These are phyloP conservation scores for Xylariaceae sp. DNA, from an alignment of 2,329 filamentous ascomycete species.

Conservation along the genomic window DNA sequence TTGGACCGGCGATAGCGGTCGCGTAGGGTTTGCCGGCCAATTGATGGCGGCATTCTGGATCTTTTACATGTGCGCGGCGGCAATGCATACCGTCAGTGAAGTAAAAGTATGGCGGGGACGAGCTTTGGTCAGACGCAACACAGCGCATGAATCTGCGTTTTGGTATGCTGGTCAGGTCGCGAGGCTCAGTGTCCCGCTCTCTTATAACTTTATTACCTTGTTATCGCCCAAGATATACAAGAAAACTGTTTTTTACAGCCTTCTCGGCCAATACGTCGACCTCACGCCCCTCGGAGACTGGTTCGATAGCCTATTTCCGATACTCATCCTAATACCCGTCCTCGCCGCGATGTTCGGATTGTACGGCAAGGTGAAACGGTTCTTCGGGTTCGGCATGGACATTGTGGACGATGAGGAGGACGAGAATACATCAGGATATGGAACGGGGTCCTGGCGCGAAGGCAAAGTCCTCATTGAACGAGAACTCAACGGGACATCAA, in stretches of 20 bases:
- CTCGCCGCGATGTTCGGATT: slow-evolving; percentile 81
- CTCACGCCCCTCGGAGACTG: slow-evolving; percentile 75
- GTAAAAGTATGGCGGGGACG: slow-evolving; percentile 97
- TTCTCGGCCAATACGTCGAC: slow-evolving; percentile 77
- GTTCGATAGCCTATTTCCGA: slow-evolving; percentile 84
- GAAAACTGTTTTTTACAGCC: slow-evolving; percentile 78
- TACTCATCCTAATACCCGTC: slow-evolving; percentile 81
- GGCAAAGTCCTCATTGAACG: slow-evolving; percentile 85
- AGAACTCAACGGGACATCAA: slow-evolving; percentile 64
- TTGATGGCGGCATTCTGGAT: slow-evolving; percentile 82
- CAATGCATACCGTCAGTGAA: slow-evolving; percentile 80
- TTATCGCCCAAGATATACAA: slow-evolving; percentile 65
- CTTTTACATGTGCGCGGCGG: slow-evolving; percentile 90
- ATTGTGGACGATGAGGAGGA: slow-evolving; percentile 71
- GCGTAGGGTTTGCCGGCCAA: slow-evolving; percentile 82
- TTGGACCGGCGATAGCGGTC: slow-evolving; percentile 61
- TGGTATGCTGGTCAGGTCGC: slow-evolving; percentile 95
- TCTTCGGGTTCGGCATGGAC: slow-evolving; percentile 71
- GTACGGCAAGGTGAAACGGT: slow-evolving; percentile 72
- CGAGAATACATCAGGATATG: slow-evolving; percentile 59
- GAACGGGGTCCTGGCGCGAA: slow-evolving; percentile 83
- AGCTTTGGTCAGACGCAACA: slow-evolving; percentile 83
- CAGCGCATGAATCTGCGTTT: slow-evolving; percentile 85
- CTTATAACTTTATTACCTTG: slow-evolving; percentile 96
- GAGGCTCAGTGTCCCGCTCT: slow-evolving; percentile 82